Percentiles rank a stretch among this genome's conserved stretches.
These are phyloP conservation scores for Clavispora fructus DNA, from an alignment of 805 yeast genomes.

Conservation along the genomic window DNA sequence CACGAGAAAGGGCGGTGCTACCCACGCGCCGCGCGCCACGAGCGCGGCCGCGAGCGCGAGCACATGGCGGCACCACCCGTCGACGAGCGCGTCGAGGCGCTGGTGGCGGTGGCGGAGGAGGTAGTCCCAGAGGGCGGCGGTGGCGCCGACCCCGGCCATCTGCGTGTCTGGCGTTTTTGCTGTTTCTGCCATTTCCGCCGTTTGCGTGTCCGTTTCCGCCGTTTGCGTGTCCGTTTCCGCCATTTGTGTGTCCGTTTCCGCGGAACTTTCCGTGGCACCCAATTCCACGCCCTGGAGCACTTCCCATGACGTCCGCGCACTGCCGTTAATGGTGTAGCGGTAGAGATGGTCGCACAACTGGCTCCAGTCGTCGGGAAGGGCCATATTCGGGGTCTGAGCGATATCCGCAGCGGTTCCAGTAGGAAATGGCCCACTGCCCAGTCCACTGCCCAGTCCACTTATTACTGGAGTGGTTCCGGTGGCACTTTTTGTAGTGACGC, in stretches of 20 bases:
- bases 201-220: conserved; percentile 14
- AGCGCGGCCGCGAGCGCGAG: conserved; percentile 49
- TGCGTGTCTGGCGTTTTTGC: too few relatives aligned
- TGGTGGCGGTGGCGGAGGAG: conserved; percentile 40
- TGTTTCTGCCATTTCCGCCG: not conserved
- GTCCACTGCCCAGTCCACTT: too few relatives aligned
- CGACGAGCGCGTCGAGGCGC: conserved; percentile 52
- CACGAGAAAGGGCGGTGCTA: conserved; percentile 38
- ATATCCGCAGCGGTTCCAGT: too few relatives aligned
- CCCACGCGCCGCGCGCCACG: conserved; percentile 60
- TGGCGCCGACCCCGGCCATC: too few relatives aligned
- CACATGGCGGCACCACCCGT: conserved; percentile 33
- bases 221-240: too few relatives aligned
- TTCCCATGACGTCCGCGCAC: conserved; percentile 19
- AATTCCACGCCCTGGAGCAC: conserved; percentile 33
- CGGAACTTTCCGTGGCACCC: conserved; percentile 18
- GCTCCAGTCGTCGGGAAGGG: conserved; percentile 26
- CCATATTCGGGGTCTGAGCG: too few relatives aligned
- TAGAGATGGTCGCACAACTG: conserved; percentile 31
- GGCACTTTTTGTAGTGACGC: too few relatives aligned
- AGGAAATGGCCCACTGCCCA: too few relatives aligned
- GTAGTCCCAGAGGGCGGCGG: conserved; percentile 30
- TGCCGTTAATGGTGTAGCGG: conserved; percentile 33
- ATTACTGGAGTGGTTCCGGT: too few relatives aligned
- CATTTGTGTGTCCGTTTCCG: too few relatives aligned